Percentiles rank a stretch among this genome's conserved stretches.
Evolutionary conservation across 148 eudicot species (phyloP).

Genomic region (Amaranthus palmeri): DNA sequence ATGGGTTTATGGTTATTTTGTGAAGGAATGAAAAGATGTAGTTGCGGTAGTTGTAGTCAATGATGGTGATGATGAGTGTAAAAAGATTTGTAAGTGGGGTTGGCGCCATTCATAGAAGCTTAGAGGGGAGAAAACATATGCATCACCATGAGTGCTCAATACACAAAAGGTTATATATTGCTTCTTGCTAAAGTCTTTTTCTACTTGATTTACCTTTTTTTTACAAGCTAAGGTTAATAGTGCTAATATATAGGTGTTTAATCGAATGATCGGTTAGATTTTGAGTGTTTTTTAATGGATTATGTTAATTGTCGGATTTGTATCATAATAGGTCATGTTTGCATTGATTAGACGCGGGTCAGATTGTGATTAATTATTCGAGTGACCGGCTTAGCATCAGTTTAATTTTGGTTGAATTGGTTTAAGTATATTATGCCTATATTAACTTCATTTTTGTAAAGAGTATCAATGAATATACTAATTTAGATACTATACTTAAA

Average conservation of each 20-base stretch:
- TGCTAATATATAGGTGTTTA: not conserved
- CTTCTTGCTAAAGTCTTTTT: constrained; percentile 2
- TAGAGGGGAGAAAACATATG: not conserved
- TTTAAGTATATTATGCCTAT: no score
- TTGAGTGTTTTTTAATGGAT: no score
- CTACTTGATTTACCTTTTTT: not conserved
- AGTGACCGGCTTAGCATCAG: no score
- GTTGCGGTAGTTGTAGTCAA: constrained; percentile 8
- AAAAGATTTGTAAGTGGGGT: constrained; percentile 11
- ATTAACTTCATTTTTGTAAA: no score
- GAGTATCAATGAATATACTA: no score
- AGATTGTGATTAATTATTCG: no score
- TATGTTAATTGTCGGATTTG: not conserved
- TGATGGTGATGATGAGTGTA: constrained; percentile 13
- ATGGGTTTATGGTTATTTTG: constrained; percentile 4
- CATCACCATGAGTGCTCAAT: not conserved
- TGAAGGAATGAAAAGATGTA: not conserved
- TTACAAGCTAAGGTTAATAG: not conserved
- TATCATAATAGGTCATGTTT: not conserved
- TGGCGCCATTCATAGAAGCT: constrained; percentile 17
- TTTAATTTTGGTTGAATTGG: no score
- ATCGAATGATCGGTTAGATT: not conserved
- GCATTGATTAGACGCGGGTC: not conserved
- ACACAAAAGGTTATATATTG: not conserved
- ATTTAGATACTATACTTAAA: no score